Percentiles rank a stretch among this genome's conserved stretches.
These are phyloP conservation scores for Gossypium raimondii DNA, from an alignment of 345 rosid genomes.

Conservation along the genomic window DNA sequence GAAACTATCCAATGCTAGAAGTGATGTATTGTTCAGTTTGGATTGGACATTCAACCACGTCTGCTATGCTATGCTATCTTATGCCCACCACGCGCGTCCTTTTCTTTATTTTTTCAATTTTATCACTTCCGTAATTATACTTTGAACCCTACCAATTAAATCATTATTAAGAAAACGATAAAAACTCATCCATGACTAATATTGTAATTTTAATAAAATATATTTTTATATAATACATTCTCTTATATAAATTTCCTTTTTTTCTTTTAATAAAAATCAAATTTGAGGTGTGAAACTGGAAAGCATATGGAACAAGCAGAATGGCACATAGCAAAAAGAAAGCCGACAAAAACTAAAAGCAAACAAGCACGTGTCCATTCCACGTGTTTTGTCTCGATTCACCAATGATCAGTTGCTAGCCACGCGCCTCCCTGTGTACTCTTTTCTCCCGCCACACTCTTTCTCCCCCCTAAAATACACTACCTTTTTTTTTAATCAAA, in stretches of 20 bases:
- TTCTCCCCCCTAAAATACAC: neutral
- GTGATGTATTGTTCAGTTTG: neutral
- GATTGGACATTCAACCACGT: neutral
- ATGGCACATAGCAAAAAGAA: constrained; percentile 15
- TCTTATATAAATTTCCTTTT: no score
- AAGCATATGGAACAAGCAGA: neutral
- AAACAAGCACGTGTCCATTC: neutral
- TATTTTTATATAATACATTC: no score
- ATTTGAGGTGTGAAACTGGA: neutral
- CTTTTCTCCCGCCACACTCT: constrained; percentile 25
- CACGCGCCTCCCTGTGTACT: constrained; percentile 47
- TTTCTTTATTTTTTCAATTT: no score
- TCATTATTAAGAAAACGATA: no score
- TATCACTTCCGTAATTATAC: neutral
- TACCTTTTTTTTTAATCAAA: neutral
- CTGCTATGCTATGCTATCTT: neutral
- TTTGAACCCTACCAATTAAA: no score
- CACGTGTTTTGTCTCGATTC: constrained; percentile 30
- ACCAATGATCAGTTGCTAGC: constrained; percentile 29
- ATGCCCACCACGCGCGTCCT: constrained; percentile 16
- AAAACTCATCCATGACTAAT: no score
- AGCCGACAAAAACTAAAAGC: constrained; percentile 18
- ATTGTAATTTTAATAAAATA: no score
- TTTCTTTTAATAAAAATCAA: neutral
- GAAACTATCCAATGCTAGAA: neutral